phyloP scores from a whole-genome alignment of 2,329 filamentous ascomycete genomes.

The Ophiostoma himal-ulmi region DNA sequence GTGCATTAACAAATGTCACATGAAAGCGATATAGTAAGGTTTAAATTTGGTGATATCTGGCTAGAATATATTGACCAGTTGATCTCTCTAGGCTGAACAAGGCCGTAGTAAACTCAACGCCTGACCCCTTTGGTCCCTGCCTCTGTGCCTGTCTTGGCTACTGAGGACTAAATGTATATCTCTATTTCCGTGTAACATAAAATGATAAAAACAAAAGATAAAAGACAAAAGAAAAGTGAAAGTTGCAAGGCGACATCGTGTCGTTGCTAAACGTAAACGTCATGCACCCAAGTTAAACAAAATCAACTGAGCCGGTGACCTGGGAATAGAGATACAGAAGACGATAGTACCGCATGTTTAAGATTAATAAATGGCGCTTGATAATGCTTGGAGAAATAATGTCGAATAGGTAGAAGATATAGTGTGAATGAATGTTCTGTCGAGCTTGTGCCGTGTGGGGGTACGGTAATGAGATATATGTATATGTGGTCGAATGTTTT shows the following conservation, averaged over 20 bases:
- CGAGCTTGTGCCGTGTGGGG: neutral
- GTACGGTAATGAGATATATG: neutral
- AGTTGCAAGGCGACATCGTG: neutral
- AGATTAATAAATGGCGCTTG: neutral
- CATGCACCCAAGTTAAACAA: neutral
- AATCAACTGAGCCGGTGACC: neutral
- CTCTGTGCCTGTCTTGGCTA: slow-evolving; percentile 18
- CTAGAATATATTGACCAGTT: neutral
- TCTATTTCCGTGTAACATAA: slow-evolving; percentile 22
- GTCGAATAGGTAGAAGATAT: neutral
- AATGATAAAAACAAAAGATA: slow-evolving; percentile 1
- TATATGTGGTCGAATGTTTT: neutral
- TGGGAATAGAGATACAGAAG: neutral
- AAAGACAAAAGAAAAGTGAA: slow-evolving; percentile 14
- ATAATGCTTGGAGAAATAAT: neutral
- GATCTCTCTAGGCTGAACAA: slow-evolving; percentile 9
- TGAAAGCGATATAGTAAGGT: neutral
- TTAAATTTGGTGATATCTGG: neutral
- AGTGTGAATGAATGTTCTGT: neutral
- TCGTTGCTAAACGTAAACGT: neutral
- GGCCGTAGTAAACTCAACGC: slow-evolving; percentile 18
- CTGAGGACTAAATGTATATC: slow-evolving; percentile 19
- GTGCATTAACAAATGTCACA: neutral
- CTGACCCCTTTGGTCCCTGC: slow-evolving; percentile 14
- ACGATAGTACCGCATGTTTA: neutral